Conservation (phyloP, 2,329 filamentous ascomycete species). For the Ilyonectria sp. region DNA sequence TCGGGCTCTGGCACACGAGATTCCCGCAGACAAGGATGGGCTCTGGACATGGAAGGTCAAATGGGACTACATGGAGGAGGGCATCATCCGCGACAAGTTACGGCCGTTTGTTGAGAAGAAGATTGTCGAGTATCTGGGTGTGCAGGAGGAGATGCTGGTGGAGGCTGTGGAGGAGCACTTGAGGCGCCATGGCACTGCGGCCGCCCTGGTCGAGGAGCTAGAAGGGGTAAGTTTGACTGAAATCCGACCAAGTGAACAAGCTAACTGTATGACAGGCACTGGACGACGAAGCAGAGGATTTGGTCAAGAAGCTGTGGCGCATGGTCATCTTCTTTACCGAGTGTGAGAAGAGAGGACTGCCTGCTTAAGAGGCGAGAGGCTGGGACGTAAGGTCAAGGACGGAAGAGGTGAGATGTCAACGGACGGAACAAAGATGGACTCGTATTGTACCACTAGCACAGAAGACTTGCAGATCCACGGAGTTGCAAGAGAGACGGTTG, state of each 20-base stretch:
- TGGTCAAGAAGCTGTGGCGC: slow-evolving; percentile 97
- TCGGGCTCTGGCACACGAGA: slow-evolving; percentile 87
- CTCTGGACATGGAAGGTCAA: slow-evolving; percentile 94
- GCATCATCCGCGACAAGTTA: slow-evolving; percentile 86
- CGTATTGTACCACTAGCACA: slow-evolving; percentile 38
- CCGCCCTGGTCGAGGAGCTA: slow-evolving; percentile 86
- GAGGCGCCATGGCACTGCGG: slow-evolving; percentile 80
- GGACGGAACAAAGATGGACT: slow-evolving; percentile 6
- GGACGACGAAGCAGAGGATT: slow-evolving; percentile 92
- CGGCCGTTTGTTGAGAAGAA: slow-evolving; percentile 98
- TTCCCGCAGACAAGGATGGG: slow-evolving; percentile 87
- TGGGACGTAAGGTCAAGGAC: not conserved
- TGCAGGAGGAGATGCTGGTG: slow-evolving; percentile 96
- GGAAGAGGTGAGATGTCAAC: not conserved
- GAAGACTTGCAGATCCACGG: not conserved
- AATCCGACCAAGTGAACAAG: not conserved
- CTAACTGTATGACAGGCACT: slow-evolving; percentile 72
- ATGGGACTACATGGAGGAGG: slow-evolving; percentile 91
- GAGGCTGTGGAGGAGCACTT: slow-evolving; percentile 93
- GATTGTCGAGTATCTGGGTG: slow-evolving; percentile 95
- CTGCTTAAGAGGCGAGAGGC: slow-evolving; percentile 64
- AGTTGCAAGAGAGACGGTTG: slow-evolving; percentile 20
- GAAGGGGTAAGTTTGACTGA: slow-evolving; percentile 76
- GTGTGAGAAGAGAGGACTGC: slow-evolving; percentile 90
- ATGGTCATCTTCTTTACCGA: slow-evolving; percentile 99